Evolutionary conservation across 257 asterid species (phyloP), one percentile per base, ranked within the genome.

Genomic region (Apocynum venetum): DNA sequence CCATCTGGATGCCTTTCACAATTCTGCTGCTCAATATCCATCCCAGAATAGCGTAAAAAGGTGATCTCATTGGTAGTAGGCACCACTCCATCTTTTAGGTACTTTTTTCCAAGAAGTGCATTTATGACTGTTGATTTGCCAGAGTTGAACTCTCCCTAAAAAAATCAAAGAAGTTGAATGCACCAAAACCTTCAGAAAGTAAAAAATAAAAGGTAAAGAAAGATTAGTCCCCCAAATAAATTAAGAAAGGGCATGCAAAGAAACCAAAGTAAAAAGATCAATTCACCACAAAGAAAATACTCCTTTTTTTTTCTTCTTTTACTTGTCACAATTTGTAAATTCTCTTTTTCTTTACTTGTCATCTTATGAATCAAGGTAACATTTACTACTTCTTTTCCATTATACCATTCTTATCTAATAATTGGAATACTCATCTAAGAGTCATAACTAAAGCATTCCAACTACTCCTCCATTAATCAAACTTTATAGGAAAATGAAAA

Each of bases 1-100:
- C 98, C 99, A 91, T 96, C 97, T 64, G 97, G 99, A 85, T 90
- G 94, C 90, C 95, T 88, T 88, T 92, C 94, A 80, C 98, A 96
- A 57, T 77, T 89, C 82, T 93, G 83, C n/a, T 75, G 90, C 81
- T 81, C 89, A 68, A 73, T 79, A 56, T 90, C 94, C 36, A 82
- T 82, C 77, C 87, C 91, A 76, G 93, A 86, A 83, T 91, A 93
- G 85, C 96, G 93, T 61, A 96, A 87, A 85, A 90, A 93, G n/a
- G 99, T 96, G 75, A 96, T 91, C 83, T 96, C 98, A 82, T 91
- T 96, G 76, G 99, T 96, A 66, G 99, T 93, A 77, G 99, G 99
- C 81, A 96, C 87, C 82, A 93, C 99, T 78, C 99, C 98, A 81
- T 93, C 97, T 84, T 78, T 83, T 74, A 96, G 84, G 84, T 89